Evolutionary conservation across 305 asterid species (phyloP).

Genomic region (Fraxinus velutina): DNA sequence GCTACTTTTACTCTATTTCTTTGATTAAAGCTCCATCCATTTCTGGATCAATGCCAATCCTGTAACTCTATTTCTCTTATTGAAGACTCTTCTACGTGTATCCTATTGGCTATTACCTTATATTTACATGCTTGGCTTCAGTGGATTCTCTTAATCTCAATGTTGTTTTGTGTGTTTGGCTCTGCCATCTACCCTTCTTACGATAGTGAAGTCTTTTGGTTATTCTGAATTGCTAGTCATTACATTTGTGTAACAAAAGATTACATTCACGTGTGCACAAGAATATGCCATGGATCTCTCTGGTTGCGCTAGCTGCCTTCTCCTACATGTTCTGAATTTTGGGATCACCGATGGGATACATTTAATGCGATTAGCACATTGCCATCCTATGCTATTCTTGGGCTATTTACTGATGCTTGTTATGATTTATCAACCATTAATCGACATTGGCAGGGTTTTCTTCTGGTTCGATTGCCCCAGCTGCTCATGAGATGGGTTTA

Average conservation of each 20-base stretch:
- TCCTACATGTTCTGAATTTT: not conserved
- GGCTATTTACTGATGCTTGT: not conserved
- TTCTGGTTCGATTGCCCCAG: constrained; percentile 40
- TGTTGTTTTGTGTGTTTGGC: not conserved
- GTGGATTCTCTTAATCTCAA: not conserved
- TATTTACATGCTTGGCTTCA: not conserved
- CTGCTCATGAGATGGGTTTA: constrained; percentile 33
- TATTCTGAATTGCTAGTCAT: not conserved
- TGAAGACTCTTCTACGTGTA: not conserved
- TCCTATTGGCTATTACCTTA: not conserved
- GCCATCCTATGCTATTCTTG: not conserved
- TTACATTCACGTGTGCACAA: not conserved
- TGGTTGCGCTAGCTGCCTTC: not conserved
- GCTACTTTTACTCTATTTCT: not conserved
- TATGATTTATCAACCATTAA: not conserved
- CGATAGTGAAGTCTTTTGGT: not conserved
- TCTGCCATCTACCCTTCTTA: not conserved
- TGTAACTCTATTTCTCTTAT: not conserved
- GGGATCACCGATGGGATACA: not conserved
- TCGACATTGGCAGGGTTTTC: constrained; percentile 40
- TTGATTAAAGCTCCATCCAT: not conserved
- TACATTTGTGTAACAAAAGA: not conserved
- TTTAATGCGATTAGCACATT: not conserved
- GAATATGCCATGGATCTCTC: not conserved
- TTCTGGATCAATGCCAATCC: not conserved